These are phyloP conservation scores for Scutellaria galericulata DNA, from an alignment of 257 asterid species.

Conservation along the genomic window DNA sequence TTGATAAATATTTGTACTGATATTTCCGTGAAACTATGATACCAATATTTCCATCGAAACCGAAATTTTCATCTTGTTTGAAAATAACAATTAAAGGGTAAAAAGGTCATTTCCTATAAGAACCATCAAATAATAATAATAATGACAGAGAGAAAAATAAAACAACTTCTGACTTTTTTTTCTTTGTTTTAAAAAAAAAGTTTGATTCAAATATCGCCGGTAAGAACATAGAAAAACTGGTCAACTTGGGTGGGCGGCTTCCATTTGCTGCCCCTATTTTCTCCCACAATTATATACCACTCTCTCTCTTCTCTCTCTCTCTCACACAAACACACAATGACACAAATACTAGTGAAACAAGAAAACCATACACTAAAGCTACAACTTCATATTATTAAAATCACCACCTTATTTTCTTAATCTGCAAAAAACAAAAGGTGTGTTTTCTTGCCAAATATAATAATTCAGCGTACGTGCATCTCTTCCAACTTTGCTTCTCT, in stretches of 20 bases:
- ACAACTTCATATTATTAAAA: constrained; percentile 3
- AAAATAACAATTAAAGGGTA: too few relatives aligned
- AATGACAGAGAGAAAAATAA: background rate
- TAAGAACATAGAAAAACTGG: constrained; percentile 47
- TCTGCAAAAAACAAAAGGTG: constrained; percentile 13
- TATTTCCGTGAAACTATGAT: too few relatives aligned
- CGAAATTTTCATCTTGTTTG: too few relatives aligned
- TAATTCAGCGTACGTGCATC: constrained; percentile 60
- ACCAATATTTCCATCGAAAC: too few relatives aligned
- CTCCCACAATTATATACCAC: constrained; percentile 25
- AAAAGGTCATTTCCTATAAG: too few relatives aligned
- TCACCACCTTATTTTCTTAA: background rate
- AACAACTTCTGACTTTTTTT: constrained; percentile 25
- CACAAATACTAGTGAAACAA: constrained; percentile 2
- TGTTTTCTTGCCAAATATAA: constrained; percentile 10
- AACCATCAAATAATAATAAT: background rate
- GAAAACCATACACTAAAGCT: constrained; percentile 13
- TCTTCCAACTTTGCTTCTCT: constrained; percentile 49
- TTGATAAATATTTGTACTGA: too few relatives aligned
- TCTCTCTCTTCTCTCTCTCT: constrained; percentile 30
- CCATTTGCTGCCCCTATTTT: constrained; percentile 25
- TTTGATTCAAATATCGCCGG: constrained; percentile 43
- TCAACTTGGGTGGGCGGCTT: constrained; percentile 84
- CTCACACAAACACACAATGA: background rate
- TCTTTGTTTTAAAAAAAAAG: background rate